A percentile compares a stretch with the other conserved stretches of the same genome.
These are phyloP conservation scores for Yarrowia porcina DNA, from an alignment of 805 yeast species.

Conservation along the genomic window DNA sequence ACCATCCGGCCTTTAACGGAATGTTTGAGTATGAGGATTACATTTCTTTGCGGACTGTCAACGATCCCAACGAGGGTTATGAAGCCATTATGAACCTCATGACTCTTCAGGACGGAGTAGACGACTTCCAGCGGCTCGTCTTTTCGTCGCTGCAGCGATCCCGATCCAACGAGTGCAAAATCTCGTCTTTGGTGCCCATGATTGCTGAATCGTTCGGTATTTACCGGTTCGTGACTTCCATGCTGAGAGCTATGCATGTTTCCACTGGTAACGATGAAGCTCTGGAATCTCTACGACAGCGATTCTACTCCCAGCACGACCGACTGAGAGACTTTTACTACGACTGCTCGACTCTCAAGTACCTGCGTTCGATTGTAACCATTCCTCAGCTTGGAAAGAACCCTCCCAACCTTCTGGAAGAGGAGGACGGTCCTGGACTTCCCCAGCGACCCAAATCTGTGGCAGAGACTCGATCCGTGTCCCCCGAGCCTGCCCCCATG, in stretches of 20 bases:
- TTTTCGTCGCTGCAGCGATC: conserved; percentile 67
- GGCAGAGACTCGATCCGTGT: conserved; percentile 31
- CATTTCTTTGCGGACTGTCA: conserved; percentile 76
- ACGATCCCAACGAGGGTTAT: conserved; percentile 94
- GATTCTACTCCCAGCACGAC: conserved; percentile 67
- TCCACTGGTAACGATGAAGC: conserved; percentile 73
- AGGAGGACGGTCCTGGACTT: conserved; percentile 43
- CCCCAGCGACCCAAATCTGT: conserved; percentile 42
- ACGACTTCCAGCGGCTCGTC: conserved; percentile 69
- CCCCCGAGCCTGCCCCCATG: conserved; percentile 31
- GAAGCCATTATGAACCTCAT: conserved; percentile 82
- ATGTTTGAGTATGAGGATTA: conserved; percentile 96
- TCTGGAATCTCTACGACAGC: conserved; percentile 64
- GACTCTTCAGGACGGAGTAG: conserved; percentile 79
- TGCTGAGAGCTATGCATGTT: conserved; percentile 83
- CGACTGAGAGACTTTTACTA: conserved; percentile 79
- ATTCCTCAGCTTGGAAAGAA: conserved; percentile 63
- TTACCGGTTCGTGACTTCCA: conserved; percentile 80
- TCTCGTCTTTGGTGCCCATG: conserved; percentile 83
- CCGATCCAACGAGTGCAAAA: conserved; percentile 65
- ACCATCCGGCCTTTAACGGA: conserved; percentile 88
- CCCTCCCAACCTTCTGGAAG: conserved; percentile 56
- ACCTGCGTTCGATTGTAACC: conserved; percentile 73
- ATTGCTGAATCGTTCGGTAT: conserved; percentile 91
- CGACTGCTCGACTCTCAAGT: conserved; percentile 82